These are phyloP conservation scores for Macrocybe gigantea DNA, from an alignment of 768 basidiomycete species.

Conservation along the genomic window DNA sequence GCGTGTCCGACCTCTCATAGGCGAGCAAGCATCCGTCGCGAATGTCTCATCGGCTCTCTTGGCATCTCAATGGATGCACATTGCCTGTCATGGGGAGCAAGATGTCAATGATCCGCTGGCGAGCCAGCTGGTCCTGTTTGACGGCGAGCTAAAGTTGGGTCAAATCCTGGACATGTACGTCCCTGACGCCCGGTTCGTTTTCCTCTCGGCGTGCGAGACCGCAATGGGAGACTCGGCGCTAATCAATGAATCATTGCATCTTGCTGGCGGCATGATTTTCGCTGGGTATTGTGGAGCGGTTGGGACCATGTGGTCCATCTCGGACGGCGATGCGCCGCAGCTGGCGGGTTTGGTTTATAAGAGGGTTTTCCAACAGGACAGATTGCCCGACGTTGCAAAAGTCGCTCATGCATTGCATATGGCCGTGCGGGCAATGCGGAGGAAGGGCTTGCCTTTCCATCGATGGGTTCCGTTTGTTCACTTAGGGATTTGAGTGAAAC, in stretches of 20 bases:
- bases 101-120: constrained; percentile 15
- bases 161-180: constrained; percentile 16
- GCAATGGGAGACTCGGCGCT: constrained; percentile 24
- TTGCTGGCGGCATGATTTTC: constrained; percentile 35
- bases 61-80: constrained; percentile 21
- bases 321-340: too few relatives aligned
- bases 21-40: too few relatives aligned
- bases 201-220: constrained; percentile 43
- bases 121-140: constrained; percentile 14
- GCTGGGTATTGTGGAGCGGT: constrained; percentile 27
- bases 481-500: too few relatives aligned
- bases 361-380: too few relatives aligned
- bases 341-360: too few relatives aligned
- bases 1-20: too few relatives aligned
- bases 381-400: too few relatives aligned
- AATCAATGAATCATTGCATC: constrained; percentile 26
- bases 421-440: too few relatives aligned
- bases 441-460: too few relatives aligned
- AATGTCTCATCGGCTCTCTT: too few relatives aligned
- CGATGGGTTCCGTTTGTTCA: too few relatives aligned
- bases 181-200: constrained; percentile 26
- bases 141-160: constrained; percentile 13
- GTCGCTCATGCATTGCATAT: too few relatives aligned
- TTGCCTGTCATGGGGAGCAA: constrained; percentile 33
- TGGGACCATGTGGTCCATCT: constrained; percentile 33